A percentile compares a stretch with the other conserved stretches of the same genome.
These are phyloP conservation scores for Retiboletus flavoniger DNA, from an alignment of 1,284 basidiomycete genomes.

Conservation along the genomic window DNA sequence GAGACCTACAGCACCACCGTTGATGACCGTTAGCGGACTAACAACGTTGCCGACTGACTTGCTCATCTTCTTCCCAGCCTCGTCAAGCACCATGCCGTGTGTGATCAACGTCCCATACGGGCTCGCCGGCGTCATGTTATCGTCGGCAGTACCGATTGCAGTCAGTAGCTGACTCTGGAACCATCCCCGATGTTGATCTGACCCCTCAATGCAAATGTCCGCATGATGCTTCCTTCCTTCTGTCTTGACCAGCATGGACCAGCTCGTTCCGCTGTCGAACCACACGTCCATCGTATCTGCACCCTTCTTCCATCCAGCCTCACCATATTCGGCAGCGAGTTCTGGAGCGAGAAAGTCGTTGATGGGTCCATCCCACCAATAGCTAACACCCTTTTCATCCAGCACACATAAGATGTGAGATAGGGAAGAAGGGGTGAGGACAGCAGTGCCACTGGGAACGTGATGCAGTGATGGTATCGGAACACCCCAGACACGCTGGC, in stretches of 20 bases:
- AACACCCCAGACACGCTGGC: slow-evolving; percentile 97
- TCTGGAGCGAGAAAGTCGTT: slow-evolving; percentile 78
- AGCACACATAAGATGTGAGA: slow-evolving; percentile 79
- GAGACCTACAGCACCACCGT: slow-evolving; percentile 72
- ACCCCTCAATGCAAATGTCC: slow-evolving; percentile 93
- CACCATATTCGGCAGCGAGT: slow-evolving; percentile 45
- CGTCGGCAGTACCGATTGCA: slow-evolving; percentile 56
- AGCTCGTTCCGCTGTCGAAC: slow-evolving; percentile 98
- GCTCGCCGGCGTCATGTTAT: slow-evolving; percentile 35
- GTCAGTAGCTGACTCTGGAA: slow-evolving; percentile 97
- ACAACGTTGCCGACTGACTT: slow-evolving; percentile 94
- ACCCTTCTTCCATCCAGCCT: slow-evolving; percentile 66
- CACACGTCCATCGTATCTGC: slow-evolving; percentile 98
- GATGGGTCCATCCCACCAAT: slow-evolving; percentile 92
- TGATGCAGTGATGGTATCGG: slow-evolving; percentile 92
- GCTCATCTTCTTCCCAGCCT: slow-evolving; percentile 95
- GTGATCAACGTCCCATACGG: slow-evolving; percentile 89
- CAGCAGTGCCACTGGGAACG: slow-evolving; percentile 57
- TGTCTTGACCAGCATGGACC: slow-evolving; percentile 69
- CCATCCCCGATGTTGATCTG: slow-evolving; percentile 99
- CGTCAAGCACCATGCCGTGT: slow-evolving; percentile 96
- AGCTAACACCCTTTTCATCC: slow-evolving; percentile 66
- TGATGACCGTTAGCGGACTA: slow-evolving; percentile 78
- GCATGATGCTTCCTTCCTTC: slow-evolving; percentile 50
- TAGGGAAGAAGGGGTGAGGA: slow-evolving; percentile 71